Evolutionary conservation across 164 flowering plant species (phyloP), one percentile per base, ranked within the genome.

Genomic region (Dillenia turbinata): DNA sequence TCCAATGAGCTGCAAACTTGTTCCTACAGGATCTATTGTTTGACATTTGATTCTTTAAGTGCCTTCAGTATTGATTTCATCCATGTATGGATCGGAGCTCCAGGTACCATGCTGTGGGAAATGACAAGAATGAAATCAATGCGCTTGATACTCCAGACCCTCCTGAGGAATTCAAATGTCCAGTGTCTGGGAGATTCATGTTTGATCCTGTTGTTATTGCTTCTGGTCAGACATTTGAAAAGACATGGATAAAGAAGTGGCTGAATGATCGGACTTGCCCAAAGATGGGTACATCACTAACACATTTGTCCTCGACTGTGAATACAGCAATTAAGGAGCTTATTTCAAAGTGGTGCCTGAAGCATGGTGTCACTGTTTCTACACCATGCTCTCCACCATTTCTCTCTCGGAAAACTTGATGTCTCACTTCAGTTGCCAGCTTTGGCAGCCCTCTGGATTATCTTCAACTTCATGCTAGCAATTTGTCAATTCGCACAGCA

Each of bases 201-300:
- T 71, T 69, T 72, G 98, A 89, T 73, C 98, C 98, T 11, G 96
- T 92, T 50, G 63, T 84, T 57, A 86, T 92, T 70, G 82, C 85
- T 60, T 88, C 98, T 50, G 98, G 98, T 9, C 78, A 81, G 73
- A 86, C 98, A 51, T 92, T 74, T 77, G 98, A 92, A 64, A 85
- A 91, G 77, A 52, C 70, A 47, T 85, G 83, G 85, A 89, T 89
- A 56, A 81, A 86, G 69, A 89, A 76, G 69, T 92, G 98, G 98
- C 79, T 92, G 64, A 77, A 74, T 59, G 91, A 92, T 66, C 75
- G 73, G 60, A 76, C 75, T n/a, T 92, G 98, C 67, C 98, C 98
- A 55, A 81, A 74, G 73, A 87, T 92, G 19, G 65, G 74, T 55
- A 67, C 45, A 71, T 81, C 75, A 60, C 65, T 89, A 48, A 17